These are phyloP conservation scores for Cladorrhinum sp. DNA, from an alignment of 2,329 filamentous ascomycete species.

Conservation along the genomic window DNA sequence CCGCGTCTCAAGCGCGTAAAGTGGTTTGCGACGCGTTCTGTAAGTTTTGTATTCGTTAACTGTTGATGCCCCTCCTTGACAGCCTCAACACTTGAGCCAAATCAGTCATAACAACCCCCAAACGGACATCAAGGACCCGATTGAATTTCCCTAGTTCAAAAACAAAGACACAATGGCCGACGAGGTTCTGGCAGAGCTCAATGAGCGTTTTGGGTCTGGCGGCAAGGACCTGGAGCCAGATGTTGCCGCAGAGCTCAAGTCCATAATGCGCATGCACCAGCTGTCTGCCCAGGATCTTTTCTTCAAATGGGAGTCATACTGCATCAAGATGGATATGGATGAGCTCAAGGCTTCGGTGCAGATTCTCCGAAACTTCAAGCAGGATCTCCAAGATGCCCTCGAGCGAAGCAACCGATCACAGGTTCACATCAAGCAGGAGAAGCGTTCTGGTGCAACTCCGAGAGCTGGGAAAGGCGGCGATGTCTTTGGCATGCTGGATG, in stretches of 20 bases:
- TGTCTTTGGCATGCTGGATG: slow-evolving; percentile 82
- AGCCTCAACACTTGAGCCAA: slow-evolving; percentile 5
- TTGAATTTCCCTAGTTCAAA: background rate
- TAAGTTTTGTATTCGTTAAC: background rate
- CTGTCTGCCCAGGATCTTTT: slow-evolving; percentile 83
- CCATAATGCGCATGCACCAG: slow-evolving; percentile 80
- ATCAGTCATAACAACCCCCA: background rate
- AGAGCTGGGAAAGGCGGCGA: slow-evolving; percentile 59
- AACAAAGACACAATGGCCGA: slow-evolving; percentile 38
- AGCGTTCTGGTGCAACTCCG: slow-evolving; percentile 61
- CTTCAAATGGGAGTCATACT: slow-evolving; percentile 99
- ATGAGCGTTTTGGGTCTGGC: slow-evolving; percentile 53
- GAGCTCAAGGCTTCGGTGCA: slow-evolving; percentile 69
- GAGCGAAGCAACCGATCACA: slow-evolving; percentile 69
- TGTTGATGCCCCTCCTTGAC: slow-evolving; percentile 4
- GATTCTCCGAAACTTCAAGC: slow-evolving; percentile 75
- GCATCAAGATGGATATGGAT: slow-evolving; percentile 86
- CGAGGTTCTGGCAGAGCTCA: slow-evolving; percentile 39
- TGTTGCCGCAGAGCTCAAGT: slow-evolving; percentile 75
- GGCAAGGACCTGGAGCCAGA: slow-evolving; percentile 67
- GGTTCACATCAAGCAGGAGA: slow-evolving; percentile 60
- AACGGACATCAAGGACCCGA: background rate
- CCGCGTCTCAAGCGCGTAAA: slow-evolving; percentile 16
- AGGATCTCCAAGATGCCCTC: slow-evolving; percentile 77
- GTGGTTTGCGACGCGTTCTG: slow-evolving; percentile 12